Conservation (phyloP, 371 early-diverging fungal genomes). For the Cokeromyces recurvatus region DNA sequence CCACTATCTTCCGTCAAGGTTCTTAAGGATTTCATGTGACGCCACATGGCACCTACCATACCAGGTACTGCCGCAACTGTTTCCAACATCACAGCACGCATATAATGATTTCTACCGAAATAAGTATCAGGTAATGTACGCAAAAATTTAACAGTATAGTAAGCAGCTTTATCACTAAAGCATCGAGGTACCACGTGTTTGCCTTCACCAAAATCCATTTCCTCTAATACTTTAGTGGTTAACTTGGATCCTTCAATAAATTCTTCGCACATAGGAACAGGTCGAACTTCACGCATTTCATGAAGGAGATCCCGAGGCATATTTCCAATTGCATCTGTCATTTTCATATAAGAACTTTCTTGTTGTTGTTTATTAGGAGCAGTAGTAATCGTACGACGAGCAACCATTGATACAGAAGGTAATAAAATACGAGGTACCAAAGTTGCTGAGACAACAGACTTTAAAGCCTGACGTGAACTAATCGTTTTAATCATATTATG, state of each 20-base stretch:
- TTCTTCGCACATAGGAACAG: slow-evolving; percentile 69
- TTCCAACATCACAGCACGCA: slow-evolving; percentile 83
- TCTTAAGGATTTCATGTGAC: slow-evolving; percentile 86
- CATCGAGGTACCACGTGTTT: slow-evolving; percentile 60
- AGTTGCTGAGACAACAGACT: no score
- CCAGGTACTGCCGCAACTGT: slow-evolving; percentile 91
- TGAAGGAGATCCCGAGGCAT: slow-evolving; percentile 11
- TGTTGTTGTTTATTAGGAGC: no score
- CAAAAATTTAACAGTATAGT: slow-evolving; percentile 60
- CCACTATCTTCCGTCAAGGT: slow-evolving; percentile 80
- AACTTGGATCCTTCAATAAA: slow-evolving; percentile 49
- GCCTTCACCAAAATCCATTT: slow-evolving; percentile 55
- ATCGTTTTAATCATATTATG: no score
- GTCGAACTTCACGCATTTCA: slow-evolving; percentile 43
- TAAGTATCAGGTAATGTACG: slow-evolving; percentile 73
- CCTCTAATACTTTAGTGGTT: slow-evolving; percentile 56
- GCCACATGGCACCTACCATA: slow-evolving; percentile 85
- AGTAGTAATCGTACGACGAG: no score
- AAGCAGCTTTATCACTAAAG: slow-evolving; percentile 65
- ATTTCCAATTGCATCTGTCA: no score
- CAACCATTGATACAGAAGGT: no score
- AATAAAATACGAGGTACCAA: no score
- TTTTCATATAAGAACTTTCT: no score
- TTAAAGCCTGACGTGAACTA: no score
- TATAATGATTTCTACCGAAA: slow-evolving; percentile 76